Percentiles rank a stretch among this genome's conserved stretches.
These are phyloP conservation scores for Sporisorium sorghi DNA, from an alignment of 1,284 basidiomycete genomes.

Conservation along the genomic window DNA sequence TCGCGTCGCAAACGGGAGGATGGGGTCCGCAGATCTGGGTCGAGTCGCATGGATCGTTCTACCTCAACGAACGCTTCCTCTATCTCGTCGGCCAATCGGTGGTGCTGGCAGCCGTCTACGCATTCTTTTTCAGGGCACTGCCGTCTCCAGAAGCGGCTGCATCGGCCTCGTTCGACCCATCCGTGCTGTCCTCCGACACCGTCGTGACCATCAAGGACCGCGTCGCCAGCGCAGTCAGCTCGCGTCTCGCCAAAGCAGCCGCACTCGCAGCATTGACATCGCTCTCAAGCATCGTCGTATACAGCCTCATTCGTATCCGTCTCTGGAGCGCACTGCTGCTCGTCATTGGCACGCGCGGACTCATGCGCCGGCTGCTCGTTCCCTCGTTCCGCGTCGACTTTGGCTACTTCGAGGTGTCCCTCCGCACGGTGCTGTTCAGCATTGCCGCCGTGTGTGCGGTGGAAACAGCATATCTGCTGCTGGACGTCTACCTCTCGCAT, in stretches of 20 bases:
- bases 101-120: constrained; percentile 33
- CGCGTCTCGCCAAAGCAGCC: constrained; percentile 16
- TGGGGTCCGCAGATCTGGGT: constrained; percentile 53
- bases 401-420: constrained; percentile 19
- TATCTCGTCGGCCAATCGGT: constrained; percentile 27
- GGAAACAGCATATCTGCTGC: constrained; percentile 49
- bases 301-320: constrained; percentile 43
- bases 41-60: constrained; percentile 50
- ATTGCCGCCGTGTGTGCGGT: constrained; percentile 35
- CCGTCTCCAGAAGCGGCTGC: constrained; percentile 26
- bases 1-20: constrained; percentile 17
- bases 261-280: constrained; percentile 21
- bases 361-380: constrained; percentile 46
- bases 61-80: constrained; percentile 58
- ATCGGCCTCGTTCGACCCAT: constrained; percentile 32
- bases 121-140: constrained; percentile 18
- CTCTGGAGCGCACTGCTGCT: constrained; percentile 48
- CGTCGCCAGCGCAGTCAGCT: constrained; percentile 8
- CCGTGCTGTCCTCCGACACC: constrained; percentile 3
- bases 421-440: constrained; percentile 32
- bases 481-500: constrained; percentile 62
- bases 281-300: constrained; percentile 18
- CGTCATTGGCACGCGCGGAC: constrained; percentile 46
- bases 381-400: constrained; percentile 58
- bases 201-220: constrained; percentile 46